A percentile compares a stretch with the other conserved stretches of the same genome.
Evolutionary conservation across 1,284 basidiomycete species (phyloP).

Genomic region (Leccinum cinnamomeum): DNA sequence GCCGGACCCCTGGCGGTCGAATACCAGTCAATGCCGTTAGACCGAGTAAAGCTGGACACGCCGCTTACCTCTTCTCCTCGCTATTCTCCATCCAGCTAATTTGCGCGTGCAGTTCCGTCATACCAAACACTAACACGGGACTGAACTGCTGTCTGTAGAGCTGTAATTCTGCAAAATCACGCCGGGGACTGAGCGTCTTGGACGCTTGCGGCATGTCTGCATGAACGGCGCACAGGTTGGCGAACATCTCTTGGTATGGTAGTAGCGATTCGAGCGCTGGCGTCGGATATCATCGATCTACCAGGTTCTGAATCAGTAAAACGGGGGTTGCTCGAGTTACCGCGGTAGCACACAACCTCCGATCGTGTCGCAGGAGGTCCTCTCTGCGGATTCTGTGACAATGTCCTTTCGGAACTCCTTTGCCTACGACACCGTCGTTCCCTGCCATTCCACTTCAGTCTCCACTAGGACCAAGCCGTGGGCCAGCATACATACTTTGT

Average conservation of each 20-base stretch:
- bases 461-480: too few species aligned
- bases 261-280: not conserved
- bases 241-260: constrained; percentile 37
- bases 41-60: not conserved
- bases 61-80: constrained; percentile 26
- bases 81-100: constrained; percentile 24
- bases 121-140: too few species aligned
- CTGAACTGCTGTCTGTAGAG: too few species aligned
- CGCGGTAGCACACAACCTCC: constrained; percentile 46
- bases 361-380: constrained; percentile 29
- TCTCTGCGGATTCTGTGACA: constrained; percentile 32
- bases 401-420: too few species aligned
- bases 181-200: too few species aligned
- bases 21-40: constrained; percentile 4
- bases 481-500: too few species aligned
- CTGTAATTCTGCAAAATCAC: too few species aligned
- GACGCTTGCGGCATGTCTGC: too few species aligned
- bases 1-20: constrained; percentile 30
- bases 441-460: too few species aligned
- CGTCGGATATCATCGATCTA: constrained; percentile 14
- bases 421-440: too few species aligned
- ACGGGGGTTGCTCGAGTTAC: constrained; percentile 35
- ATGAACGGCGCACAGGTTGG: constrained; percentile 40
- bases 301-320: constrained; percentile 49
- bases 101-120: too few species aligned